Evolutionary conservation across 108 stramenopile species (phyloP), one percentile per base, ranked within the genome.

Genomic region (Cyclotella distinguenda): DNA sequence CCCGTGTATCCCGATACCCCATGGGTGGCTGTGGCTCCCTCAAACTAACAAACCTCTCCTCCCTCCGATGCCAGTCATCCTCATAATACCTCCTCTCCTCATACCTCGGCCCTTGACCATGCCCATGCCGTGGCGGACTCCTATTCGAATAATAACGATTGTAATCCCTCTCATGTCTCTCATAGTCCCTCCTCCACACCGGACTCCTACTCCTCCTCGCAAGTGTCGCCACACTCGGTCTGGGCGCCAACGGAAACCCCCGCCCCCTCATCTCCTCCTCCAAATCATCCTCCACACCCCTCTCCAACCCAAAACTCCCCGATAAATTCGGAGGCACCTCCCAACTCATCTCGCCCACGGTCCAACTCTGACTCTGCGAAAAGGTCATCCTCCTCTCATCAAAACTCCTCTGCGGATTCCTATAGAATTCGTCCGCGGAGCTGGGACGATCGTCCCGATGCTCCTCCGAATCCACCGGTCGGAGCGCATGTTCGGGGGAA

Each of bases 301-400:
- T 6, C 9, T 40, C 13, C 33, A 15, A 21, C 26, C 63, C 52
- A 11, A 22, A 51, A 39, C 50, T 64, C 11, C 50, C 34, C 15
- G 26, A 18, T 21, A 64, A 22, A n/a, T 49, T 50, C 35, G 63
- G 61, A 19, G 61, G 63, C 0, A 64, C 63, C 21, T 64, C 63
- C 63, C 63, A 64, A 44, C 63, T 51, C 52, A 7, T 27, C 31
- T 8, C 58, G 55, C 47, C 21, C 19, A 56, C 19, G 23, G 12
- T 27, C 21, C 18, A 15, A 16, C 12, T 59, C 40, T 6, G 19
- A 46, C 19, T n/a, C 45, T 19, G 30, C 51, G 30, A 52, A n/a
- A 12, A 28, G 30, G n/a, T n/a, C 22, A 52, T 7, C 7, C 51
- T 15, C 6, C 12, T 22, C 7, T 52, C 51, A 27, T 52, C 51